These are phyloP conservation scores for Sarocladium brachiariae DNA, from an alignment of 2,329 filamentous ascomycete species.

Conservation along the genomic window DNA sequence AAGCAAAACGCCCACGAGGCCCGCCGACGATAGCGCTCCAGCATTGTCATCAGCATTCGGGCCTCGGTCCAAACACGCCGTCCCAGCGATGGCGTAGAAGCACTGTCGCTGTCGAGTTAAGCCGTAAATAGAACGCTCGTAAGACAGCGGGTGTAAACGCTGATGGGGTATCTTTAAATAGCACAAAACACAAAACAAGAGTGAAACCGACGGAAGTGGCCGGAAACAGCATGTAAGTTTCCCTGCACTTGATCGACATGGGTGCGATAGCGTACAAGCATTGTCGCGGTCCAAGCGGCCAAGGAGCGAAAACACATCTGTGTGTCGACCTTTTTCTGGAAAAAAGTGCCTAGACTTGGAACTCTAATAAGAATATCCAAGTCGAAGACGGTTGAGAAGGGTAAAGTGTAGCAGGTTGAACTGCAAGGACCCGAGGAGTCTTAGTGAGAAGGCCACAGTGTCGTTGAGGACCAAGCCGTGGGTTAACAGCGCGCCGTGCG, in stretches of 20 bases:
- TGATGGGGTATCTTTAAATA: constrained; percentile 35
- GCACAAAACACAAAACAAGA: constrained; percentile 16
- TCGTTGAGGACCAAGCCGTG: constrained; percentile 2
- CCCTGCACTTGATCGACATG: constrained; percentile 1
- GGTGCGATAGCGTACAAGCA: constrained; percentile 45
- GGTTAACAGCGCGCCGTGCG: background rate
- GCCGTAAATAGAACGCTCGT: constrained; percentile 26
- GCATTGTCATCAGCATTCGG: constrained; percentile 41
- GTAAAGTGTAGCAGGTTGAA: background rate
- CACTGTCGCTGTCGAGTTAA: constrained; percentile 46
- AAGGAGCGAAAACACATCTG: background rate
- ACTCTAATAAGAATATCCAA: background rate
- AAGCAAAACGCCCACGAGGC: constrained; percentile 38
- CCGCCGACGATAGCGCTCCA: constrained; percentile 43
- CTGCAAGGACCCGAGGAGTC: background rate
- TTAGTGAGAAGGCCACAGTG: background rate
- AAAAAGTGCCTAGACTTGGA: background rate
- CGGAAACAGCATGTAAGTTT: constrained; percentile 8
- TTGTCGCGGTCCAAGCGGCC: constrained; percentile 31
- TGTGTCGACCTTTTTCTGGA: background rate
- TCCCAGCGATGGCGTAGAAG: constrained; percentile 50
- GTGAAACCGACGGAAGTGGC: constrained; percentile 12
- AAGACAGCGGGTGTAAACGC: constrained; percentile 38
- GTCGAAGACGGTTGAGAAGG: constrained; percentile 8
- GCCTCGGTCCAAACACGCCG: constrained; percentile 44